phyloP scores from a whole-genome alignment of 352 stramenopile genomes.

The Lagenidium giganteum region DNA sequence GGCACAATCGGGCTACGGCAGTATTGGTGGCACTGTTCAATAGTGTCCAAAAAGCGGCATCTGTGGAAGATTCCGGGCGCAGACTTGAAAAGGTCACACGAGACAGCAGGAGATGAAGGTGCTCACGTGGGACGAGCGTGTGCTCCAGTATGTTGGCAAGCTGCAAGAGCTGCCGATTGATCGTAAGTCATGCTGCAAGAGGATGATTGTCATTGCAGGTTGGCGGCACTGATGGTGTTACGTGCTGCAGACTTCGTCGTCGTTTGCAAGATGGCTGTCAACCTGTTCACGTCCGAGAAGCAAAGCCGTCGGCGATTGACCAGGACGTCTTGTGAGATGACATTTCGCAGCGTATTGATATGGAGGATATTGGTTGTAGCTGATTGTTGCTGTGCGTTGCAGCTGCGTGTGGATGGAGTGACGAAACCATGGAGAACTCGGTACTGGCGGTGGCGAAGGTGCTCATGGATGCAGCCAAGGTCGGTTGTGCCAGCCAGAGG shows the following conservation, averaged over 20 bases:
- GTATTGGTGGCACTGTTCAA: too few relatives aligned
- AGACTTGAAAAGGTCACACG: not conserved
- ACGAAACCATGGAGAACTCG: conserved; percentile 38
- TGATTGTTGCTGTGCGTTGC: not conserved
- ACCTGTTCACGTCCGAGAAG: conserved; percentile 61
- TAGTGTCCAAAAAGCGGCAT: too few relatives aligned
- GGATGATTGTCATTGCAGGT: not conserved
- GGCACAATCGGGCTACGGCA: too few relatives aligned
- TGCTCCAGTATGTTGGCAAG: conserved; percentile 39
- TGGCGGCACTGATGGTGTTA: too few relatives aligned
- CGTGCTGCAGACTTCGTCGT: conserved; percentile 40
- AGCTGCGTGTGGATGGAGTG: conserved; percentile 61
- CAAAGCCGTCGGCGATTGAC: conserved; percentile 54
- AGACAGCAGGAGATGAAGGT: conserved; percentile 24
- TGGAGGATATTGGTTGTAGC: not conserved
- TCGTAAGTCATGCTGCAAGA: conserved; percentile 18
- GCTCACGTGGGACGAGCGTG: conserved; percentile 52
- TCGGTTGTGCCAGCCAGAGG: conserved; percentile 14
- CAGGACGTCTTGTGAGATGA: conserved; percentile 45
- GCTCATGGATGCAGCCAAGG: conserved; percentile 68
- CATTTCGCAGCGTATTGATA: not conserved
- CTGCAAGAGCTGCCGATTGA: conserved; percentile 29
- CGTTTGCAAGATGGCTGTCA: conserved; percentile 44
- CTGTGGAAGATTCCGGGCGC: too few relatives aligned
- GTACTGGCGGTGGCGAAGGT: conserved; percentile 69